phyloP scores from a whole-genome alignment of 2,329 filamentous ascomycete species.

The Botrytis tulipae region DNA sequence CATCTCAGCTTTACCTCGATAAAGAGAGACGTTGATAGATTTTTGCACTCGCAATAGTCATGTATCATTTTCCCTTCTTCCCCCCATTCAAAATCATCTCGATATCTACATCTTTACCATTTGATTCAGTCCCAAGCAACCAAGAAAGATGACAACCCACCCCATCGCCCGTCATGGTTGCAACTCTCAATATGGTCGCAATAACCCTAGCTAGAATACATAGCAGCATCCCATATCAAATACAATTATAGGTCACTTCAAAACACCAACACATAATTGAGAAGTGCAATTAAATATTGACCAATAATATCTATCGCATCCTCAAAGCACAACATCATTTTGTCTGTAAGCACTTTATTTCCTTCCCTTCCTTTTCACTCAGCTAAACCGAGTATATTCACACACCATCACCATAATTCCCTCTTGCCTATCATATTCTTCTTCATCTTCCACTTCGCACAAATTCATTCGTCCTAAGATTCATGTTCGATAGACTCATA shows the following conservation, averaged over 20 bases:
- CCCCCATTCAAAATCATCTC: neutral
- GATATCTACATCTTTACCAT: neutral
- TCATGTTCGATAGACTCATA: conserved; percentile 5
- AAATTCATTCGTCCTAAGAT: neutral
- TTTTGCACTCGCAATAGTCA: neutral
- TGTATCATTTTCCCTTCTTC: neutral
- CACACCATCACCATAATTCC: neutral
- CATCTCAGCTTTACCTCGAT: neutral
- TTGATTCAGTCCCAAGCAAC: neutral
- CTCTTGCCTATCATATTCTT: neutral
- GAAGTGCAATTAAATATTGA: neutral
- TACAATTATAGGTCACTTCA: neutral
- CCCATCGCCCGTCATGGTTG: neutral
- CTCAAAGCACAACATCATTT: neutral
- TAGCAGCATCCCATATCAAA: neutral
- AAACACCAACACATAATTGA: neutral
- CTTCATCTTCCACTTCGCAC: neutral
- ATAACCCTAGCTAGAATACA: neutral
- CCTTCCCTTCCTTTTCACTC: neutral
- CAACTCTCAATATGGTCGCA: neutral
- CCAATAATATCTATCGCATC: neutral
- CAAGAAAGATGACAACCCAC: neutral
- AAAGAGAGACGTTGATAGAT: neutral
- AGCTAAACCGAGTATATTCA: neutral
- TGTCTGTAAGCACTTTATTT: neutral